Conservation (phyloP, 2,329 filamentous ascomycete species). For the Lithohypha guttulata region DNA sequence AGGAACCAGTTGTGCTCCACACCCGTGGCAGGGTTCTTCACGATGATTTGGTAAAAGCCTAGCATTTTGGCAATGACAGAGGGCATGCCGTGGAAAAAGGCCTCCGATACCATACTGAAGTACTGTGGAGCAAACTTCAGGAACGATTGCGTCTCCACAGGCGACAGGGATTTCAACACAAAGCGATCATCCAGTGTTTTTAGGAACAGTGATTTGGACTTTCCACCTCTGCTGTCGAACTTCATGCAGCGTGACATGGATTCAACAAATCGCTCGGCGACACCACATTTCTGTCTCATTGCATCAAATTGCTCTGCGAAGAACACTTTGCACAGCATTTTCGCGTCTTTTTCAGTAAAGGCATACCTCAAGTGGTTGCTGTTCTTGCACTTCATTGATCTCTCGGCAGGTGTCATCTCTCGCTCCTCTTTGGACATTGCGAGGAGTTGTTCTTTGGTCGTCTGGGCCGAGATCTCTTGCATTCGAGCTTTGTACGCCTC, state of each 20-base stretch:
- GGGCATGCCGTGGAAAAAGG: constrained; percentile 86
- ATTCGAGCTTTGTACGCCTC: constrained; percentile 79
- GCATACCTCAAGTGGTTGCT: constrained; percentile 94
- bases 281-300: constrained; percentile 79
- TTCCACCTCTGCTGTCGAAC: constrained; percentile 96
- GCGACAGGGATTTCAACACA: constrained; percentile 81
- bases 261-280: constrained; percentile 87
- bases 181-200: constrained; percentile 94
- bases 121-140: constrained; percentile 92
- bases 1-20: constrained; percentile 92
- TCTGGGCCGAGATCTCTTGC: constrained; percentile 32
- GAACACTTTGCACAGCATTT: constrained; percentile 96
- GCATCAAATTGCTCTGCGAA: constrained; percentile 98
- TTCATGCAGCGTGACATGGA: constrained; percentile 90
- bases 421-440: constrained; percentile 12
- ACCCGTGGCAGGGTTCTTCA: constrained; percentile 86
- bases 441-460: constrained; percentile 14
- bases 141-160: constrained; percentile 87
- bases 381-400: constrained; percentile 69
- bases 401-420: constrained; percentile 26
- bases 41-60: constrained; percentile 92
- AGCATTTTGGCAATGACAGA: constrained; percentile 99
- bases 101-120: constrained; percentile 94
- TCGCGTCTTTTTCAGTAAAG: constrained; percentile 85
- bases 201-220: constrained; percentile 93